Conservation (phyloP, 2,329 filamentous ascomycete species). For the Pseudopyrenochaeta lycopersici region DNA sequence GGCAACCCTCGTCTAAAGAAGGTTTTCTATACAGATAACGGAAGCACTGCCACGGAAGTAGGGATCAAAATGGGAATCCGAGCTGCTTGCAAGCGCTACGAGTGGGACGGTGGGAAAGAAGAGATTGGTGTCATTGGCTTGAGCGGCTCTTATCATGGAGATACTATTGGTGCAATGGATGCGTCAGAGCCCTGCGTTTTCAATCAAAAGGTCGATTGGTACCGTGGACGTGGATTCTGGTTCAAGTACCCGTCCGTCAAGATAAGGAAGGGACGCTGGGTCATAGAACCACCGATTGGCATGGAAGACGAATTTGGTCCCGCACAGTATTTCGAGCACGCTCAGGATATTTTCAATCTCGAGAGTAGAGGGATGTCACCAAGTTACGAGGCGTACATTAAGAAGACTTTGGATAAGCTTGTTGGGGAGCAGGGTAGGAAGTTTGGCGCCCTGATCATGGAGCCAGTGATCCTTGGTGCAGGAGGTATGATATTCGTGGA, state of each 20-base stretch:
- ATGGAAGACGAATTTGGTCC: constrained; percentile 59
- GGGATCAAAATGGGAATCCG: constrained; percentile 85
- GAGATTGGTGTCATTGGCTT: constrained; percentile 75
- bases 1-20: constrained; percentile 72
- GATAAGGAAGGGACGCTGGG: constrained; percentile 73
- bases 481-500: constrained; percentile 88
- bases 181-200: constrained; percentile 78
- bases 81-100: constrained; percentile 72
- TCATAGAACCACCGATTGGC: constrained; percentile 64
- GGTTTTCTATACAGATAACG: constrained; percentile 85
- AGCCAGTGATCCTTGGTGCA: constrained; percentile 81
- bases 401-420: constrained; percentile 62
- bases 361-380: constrained; percentile 50
- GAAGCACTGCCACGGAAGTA: constrained; percentile 84
- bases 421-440: constrained; percentile 65
- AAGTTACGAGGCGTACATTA: constrained; percentile 70
- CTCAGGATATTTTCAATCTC: constrained; percentile 48
- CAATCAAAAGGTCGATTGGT: constrained; percentile 89
- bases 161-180: constrained; percentile 90
- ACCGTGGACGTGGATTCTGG: constrained; percentile 80
- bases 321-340: constrained; percentile 42
- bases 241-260: constrained; percentile 79
- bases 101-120: constrained; percentile 66
- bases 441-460: constrained; percentile 81
- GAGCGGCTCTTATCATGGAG: constrained; percentile 84